Base-by-base conservation (phyloP, 2,329 filamentous ascomycete genomes). In the Aureobasidium musti region DNA sequence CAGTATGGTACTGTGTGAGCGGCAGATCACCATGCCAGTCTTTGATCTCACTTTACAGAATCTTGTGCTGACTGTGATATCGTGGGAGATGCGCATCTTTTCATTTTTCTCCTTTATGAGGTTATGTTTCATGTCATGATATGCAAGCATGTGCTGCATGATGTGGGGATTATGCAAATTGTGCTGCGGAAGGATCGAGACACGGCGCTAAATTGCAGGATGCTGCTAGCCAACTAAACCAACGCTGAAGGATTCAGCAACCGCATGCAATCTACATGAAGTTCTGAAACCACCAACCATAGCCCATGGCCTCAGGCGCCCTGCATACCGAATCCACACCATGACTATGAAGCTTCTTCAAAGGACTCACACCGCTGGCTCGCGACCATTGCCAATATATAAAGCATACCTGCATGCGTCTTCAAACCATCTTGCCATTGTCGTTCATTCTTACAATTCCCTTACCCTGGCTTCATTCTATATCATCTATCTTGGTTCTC, bases 241-340 rank as follows among this genome's bases (percentile, higher is more conserved):
- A 56, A 56, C 21, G 8, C 53, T 23, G 35, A 56, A 39, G 39
- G 41, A 30, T n/a, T 45, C 28, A 60, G 56, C 17, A 60, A 47
- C 56, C 35, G 11, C 5, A 47, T 35, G 10, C 41, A 60, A 60
- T 60, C 14, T 47, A 47, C 23, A 14, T 23, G 56, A 47, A 21
- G 43, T 21, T 17, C 21, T 14, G 21, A 11, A 60, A 14, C 39
- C 21, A 37, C 26, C 17, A 28, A 60, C 26, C 14, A n/a, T n/a
- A 47, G n/a, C 41, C 10, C 28, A 30, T 13, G 28, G 28, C 41
- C 23, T 53, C 35, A 60, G 56, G 56, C 56, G 56, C 56, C 26
- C 56, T 60, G 41, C 56, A 47, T 47, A 47, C 43, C 17, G 21
- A 14, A 26, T 47, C 23, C 43, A 17, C 23, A 47, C 6, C 43